phyloP scores from a whole-genome alignment of 805 yeast species.

The Saturnispora diversa region DNA sequence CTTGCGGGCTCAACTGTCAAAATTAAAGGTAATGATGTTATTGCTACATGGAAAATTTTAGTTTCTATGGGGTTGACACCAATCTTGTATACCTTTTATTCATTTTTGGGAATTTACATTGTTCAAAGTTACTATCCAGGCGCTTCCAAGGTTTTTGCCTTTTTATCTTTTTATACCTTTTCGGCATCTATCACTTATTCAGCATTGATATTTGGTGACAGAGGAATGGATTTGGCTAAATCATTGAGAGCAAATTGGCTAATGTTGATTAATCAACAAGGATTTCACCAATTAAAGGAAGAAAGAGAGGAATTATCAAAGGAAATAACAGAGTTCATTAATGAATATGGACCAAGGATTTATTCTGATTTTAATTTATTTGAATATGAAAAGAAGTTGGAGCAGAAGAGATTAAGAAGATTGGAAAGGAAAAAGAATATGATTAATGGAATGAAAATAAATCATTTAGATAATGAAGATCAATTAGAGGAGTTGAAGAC shows the following conservation, averaged over 20 bases:
- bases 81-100: conserved; percentile 70
- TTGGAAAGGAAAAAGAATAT: conserved; percentile 22
- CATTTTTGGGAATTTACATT: conserved; percentile 46
- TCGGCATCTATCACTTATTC: conserved; percentile 75
- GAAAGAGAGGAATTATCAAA: conserved; percentile 55
- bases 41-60: conserved; percentile 95
- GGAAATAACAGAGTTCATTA: conserved; percentile 72
- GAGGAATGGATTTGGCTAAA: conserved; percentile 82
- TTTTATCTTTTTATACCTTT: conserved; percentile 48
- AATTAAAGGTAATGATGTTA: conserved; percentile 84
- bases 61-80: conserved; percentile 89
- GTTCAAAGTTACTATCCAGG: conserved; percentile 22
- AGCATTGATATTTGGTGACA: conserved; percentile 88
- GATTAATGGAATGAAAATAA: conserved; percentile 8
- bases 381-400: conserved; percentile 36
- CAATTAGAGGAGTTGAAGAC: conserved; percentile 45
- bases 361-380: conserved; percentile 75
- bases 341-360: conserved; percentile 72
- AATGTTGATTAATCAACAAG: conserved; percentile 50
- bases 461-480: conserved; percentile 30
- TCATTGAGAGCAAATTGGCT: conserved; percentile 74
- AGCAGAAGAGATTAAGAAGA: conserved; percentile 25
- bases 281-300: conserved; percentile 49
- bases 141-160: conserved; percentile 20
- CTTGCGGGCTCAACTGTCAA: conserved; percentile 83